Evolutionary conservation across 164 flowering plant genomes (phyloP), one percentile per base, ranked within the genome.

Genomic region (Cinnamomum chago): DNA sequence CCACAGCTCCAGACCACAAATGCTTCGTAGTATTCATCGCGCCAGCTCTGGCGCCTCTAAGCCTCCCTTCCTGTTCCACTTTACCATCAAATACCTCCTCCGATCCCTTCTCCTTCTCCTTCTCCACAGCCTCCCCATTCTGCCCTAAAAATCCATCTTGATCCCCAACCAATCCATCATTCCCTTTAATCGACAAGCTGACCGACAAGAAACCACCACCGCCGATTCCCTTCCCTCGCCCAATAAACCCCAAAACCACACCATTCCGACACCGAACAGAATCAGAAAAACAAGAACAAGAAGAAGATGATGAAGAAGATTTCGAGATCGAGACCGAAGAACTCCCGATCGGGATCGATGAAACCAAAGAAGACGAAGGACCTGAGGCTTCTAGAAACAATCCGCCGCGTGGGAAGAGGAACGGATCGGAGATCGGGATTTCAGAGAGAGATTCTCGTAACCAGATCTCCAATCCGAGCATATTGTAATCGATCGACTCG

Each of bases 1-100:
- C 90, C 47, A 90, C 84, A 24, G 98, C 98, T 5, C 98, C 98
- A n/a, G 97, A 86, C 94, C 97, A 94, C 30, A 94, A 83, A 85
- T 94, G 97, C 79, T 88, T 94, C 12, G 93, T 84, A 25, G 94
- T 86, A 76, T 92, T 94, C 77, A 90, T 75, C 23, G 97, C 95
- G 24, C 85, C 81, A 3, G 79, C 50, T 3, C 79, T 47, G 0
- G 80, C 74, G 22, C 83, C 74, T 64, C 78, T 73, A 55, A 81
- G 68, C 68, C 67, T 68, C 58, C 70, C 79, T 74, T 82, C 81
- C 79, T 75, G 75, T 40, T 77, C 65, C 22, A 33, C 66, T 50
- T 62, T 58, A 60, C 58, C 67, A 70, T 7, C 75, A 58, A 67
- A 51, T 68, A n/a, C 72, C 75, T n/a, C 77, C 35, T 47, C 82